Percentiles rank a stretch among this genome's conserved stretches.
Conservation (phyloP, 371 early-diverging fungal species). For the Rhizomucor pusillus region DNA sequence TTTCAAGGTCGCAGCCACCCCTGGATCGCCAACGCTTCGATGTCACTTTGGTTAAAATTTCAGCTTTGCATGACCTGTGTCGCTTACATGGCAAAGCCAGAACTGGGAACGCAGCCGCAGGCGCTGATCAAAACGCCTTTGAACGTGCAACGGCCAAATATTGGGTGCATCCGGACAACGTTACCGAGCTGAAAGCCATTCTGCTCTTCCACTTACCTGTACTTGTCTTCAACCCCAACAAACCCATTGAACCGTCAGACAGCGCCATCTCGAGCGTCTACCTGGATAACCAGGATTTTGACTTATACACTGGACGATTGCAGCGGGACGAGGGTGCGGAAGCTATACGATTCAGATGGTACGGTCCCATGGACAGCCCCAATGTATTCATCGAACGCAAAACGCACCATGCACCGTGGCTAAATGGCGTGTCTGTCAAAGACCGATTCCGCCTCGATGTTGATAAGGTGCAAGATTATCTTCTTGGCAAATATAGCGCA, state of each 20-base stretch:
- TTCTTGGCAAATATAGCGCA: constrained; percentile 79
- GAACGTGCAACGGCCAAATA: constrained; percentile 92
- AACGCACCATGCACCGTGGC: constrained; percentile 96
- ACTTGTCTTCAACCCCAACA: constrained; percentile 83
- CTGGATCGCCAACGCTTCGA: constrained; percentile 67
- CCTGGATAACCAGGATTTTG: constrained; percentile 91
- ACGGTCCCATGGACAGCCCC: constrained; percentile 61
- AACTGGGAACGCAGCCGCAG: constrained; percentile 52
- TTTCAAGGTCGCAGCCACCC: constrained; percentile 25
- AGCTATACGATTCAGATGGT: constrained; percentile 90
- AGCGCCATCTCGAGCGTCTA: constrained; percentile 95
- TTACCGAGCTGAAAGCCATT: constrained; percentile 91
- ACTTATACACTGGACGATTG: constrained; percentile 89
- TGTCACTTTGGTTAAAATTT: constrained; percentile 81
- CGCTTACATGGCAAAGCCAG: constrained; percentile 68
- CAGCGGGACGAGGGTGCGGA: constrained; percentile 93
- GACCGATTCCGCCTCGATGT: constrained; percentile 92
- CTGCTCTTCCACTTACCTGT: constrained; percentile 96
- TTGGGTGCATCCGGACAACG: constrained; percentile 99
- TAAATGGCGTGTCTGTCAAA: constrained; percentile 97
- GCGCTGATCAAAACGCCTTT: constrained; percentile 66
- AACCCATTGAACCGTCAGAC: constrained; percentile 62
- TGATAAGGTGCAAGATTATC: constrained; percentile 82
- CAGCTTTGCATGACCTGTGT: constrained; percentile 84
- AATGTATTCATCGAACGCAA: constrained; percentile 97